phyloP scores from a whole-genome alignment of 2,329 filamentous ascomycete genomes.

The Colletotrichum sp. region DNA sequence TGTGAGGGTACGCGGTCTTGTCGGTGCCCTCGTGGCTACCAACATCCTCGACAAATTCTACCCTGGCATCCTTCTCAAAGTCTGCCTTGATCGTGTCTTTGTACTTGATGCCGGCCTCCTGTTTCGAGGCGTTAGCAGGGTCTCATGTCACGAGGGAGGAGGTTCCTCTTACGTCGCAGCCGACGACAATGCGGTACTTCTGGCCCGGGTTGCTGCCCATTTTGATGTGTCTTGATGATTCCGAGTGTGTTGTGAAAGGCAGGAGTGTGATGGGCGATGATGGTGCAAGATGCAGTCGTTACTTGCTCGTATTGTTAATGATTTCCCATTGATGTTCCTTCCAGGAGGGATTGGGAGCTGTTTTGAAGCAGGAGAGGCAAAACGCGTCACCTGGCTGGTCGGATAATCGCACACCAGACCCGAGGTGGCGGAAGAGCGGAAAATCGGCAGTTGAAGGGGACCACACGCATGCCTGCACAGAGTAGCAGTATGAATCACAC shows the following conservation, averaged over 20 bases:
- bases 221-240: background rate
- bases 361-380: background rate
- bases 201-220: conserved; percentile 28
- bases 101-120: conserved; percentile 79
- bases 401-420: background rate
- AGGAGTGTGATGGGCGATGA: background rate
- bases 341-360: background rate
- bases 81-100: conserved; percentile 79
- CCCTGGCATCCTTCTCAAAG: conserved; percentile 70
- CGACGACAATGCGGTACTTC: conserved; percentile 58
- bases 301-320: background rate
- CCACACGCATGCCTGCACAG: background rate
- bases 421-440: background rate
- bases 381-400: background rate
- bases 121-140: background rate
- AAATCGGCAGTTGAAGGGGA: background rate
- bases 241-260: background rate
- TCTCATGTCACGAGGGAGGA: background rate
- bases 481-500: background rate
- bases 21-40: conserved; percentile 70
- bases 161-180: conserved; percentile 53
- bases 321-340: background rate
- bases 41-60: conserved; percentile 74
- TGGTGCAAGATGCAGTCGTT: background rate
- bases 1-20: conserved; percentile 83